Evolutionary conservation across 2,329 filamentous ascomycete species (phyloP), one percentile per base, ranked within the genome.

Genomic region (Curvularia spicifera): DNA sequence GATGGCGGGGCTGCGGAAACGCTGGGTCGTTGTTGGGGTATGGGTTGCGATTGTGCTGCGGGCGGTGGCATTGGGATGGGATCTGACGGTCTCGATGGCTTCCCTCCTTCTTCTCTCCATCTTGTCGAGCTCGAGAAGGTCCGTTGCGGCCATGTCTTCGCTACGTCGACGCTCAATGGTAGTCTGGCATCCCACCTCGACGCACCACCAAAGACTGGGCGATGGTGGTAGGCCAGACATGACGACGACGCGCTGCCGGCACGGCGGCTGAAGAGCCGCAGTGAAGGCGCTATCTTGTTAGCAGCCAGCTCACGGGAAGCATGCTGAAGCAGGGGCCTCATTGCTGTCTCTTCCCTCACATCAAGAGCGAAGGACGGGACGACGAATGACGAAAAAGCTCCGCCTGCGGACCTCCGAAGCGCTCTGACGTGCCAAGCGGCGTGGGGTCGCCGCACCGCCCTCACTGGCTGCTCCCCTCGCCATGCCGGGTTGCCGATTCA

Each of bases 251-350:
- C 24, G 9, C 50, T 57, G 22, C 50, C 50, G 10, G 57, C 40
- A 33, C 66, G 58, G 43, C 46, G 49, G 15, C 48, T 56, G 33
- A 65, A 58, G 31, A 65, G 24, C 46, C 52, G 66, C 31, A 57
- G 60, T 20, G 59, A 56, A 13, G 63, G 46, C 7, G 57, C 59
- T 62, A 64, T 29, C 28, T 53, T 51, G 47, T 65, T 59, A 61
- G 66, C 63, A 39, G 59, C 53, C 49, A 74, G 57, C 48, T 68
- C 71, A 63, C 75, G 74, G 57, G 75, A 75, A 69, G 73, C 76
- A 76, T 76, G 67, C 68, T 76, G 75, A 67, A 78, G 71, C 73
- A 78, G 68, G 64, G 74, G 74, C 71, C 72, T 73, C 76, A 78
- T 78, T 60, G 71, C 73, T 71, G 47, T 43, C 56, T 55, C 51